Conservation (phyloP, 352 stramenopile genomes). For the Globisporangium nodosum region DNA sequence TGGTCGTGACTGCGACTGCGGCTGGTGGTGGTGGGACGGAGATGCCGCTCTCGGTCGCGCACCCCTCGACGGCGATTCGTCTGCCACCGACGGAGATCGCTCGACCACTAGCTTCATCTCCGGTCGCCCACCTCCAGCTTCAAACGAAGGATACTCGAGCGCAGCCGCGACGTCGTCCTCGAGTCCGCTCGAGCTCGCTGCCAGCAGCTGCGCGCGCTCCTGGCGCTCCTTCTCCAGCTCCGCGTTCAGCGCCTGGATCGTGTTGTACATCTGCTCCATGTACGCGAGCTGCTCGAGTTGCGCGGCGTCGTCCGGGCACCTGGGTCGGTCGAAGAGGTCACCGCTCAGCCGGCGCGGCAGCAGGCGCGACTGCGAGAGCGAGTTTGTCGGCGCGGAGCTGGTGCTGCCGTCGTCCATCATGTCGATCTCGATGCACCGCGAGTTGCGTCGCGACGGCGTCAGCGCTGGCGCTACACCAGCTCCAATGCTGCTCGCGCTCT, state of each 20-base stretch:
- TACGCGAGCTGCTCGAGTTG: constrained; percentile 45
- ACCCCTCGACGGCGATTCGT: background rate
- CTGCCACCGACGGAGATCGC: background rate
- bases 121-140: constrained; percentile 5
- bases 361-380: background rate
- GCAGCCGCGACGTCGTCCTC: constrained; percentile 14
- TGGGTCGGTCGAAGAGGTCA: constrained; percentile 5
- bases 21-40: constrained; percentile 8
- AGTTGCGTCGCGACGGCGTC: background rate
- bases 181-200: constrained; percentile 7
- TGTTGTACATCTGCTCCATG: constrained; percentile 72
- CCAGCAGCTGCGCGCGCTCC: constrained; percentile 14
- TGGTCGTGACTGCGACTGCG: background rate
- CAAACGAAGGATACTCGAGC: constrained; percentile 20
- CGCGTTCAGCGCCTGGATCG: constrained; percentile 40
- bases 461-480: background rate
- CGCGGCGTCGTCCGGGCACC: constrained; percentile 8
- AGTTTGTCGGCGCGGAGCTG: background rate
- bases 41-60: constrained; percentile 11
- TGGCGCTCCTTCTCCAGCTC: constrained; percentile 43
- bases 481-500: background rate
- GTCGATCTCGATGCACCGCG: constrained; percentile 1
- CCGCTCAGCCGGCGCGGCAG: constrained; percentile 10
- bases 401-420: constrained; percentile 1
- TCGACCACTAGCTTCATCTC: background rate